Evolutionary conservation across 176 grass and related monocot genomes (phyloP).

Genomic region (Eragrostis curvula): DNA sequence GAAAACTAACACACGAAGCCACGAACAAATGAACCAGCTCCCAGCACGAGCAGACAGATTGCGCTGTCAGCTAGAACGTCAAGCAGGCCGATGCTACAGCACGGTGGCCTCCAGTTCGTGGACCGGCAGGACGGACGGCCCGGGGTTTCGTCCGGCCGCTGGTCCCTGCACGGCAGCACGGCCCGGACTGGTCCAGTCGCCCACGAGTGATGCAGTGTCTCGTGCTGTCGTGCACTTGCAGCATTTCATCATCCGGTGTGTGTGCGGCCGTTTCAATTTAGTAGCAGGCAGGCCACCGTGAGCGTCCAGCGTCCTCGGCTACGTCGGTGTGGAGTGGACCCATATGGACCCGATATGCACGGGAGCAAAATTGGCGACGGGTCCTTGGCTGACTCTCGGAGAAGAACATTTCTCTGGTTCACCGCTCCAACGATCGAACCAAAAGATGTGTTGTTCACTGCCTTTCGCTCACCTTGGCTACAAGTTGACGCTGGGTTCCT

Average conservation of each 20-base stretch:
- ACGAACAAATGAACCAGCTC: neutral
- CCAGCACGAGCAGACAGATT: neutral
- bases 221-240: neutral
- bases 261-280: neutral
- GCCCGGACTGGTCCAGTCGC: neutral
- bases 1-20: no score
- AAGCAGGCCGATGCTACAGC: neutral
- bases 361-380: neutral
- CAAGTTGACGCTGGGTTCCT: no score
- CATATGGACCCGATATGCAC: neutral
- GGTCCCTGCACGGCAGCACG: conserved; percentile 6
- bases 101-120: neutral
- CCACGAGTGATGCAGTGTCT: neutral
- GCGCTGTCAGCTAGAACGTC: no score
- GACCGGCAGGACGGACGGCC: neutral
- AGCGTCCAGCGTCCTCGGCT: neutral
- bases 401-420: neutral
- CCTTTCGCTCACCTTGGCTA: no score
- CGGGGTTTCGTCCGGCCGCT: neutral
- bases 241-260: neutral
- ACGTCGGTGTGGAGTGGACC: neutral
- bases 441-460: no score
- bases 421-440: no score
- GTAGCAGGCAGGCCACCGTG: neutral
- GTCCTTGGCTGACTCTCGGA: neutral